These are phyloP conservation scores for Gaertneriomyces semiglobifer DNA, from an alignment of 192 early-diverging fungal genomes.

Conservation along the genomic window DNA sequence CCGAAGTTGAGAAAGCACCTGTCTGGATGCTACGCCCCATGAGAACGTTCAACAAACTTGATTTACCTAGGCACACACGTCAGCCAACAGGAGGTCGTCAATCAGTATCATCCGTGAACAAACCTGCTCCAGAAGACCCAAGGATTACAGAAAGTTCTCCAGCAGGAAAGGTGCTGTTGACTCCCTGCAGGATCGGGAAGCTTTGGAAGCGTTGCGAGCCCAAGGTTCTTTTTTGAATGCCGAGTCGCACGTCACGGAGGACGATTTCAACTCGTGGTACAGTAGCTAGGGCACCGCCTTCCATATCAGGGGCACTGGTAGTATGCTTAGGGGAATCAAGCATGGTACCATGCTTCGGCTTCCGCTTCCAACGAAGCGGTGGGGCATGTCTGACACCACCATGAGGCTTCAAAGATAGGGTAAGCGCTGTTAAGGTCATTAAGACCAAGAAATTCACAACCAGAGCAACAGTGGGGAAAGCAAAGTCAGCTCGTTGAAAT, in stretches of 20 bases:
- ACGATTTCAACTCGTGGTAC: constrained; percentile 24
- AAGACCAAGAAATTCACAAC: constrained; percentile 24
- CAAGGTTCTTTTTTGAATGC: constrained; percentile 4
- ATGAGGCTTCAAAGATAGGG: constrained; percentile 18
- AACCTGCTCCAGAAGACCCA: constrained; percentile 43
- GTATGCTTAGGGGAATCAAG: background rate
- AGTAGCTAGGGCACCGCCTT: background rate
- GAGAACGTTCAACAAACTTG: constrained; percentile 41
- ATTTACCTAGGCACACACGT: constrained; percentile 19
- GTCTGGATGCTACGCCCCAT: constrained; percentile 28
- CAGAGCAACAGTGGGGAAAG: constrained; percentile 25
- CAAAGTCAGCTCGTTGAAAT: constrained; percentile 27
- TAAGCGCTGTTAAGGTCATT: constrained; percentile 29
- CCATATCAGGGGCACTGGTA: background rate
- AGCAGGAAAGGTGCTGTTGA: constrained; percentile 29
- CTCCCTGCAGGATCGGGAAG: constrained; percentile 29
- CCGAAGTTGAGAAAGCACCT: constrained; percentile 16
- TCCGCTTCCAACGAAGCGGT: background rate
- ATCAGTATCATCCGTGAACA: no score
- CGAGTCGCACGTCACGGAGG: constrained; percentile 10
- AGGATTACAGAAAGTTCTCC: constrained; percentile 45
- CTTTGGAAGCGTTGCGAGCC: background rate
- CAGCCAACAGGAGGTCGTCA: no score
- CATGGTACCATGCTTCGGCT: background rate
- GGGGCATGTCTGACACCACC: constrained; percentile 21